phyloP scores from a whole-genome alignment of 2,329 filamentous ascomycete genomes.

The Monosporascus sp. region DNA sequence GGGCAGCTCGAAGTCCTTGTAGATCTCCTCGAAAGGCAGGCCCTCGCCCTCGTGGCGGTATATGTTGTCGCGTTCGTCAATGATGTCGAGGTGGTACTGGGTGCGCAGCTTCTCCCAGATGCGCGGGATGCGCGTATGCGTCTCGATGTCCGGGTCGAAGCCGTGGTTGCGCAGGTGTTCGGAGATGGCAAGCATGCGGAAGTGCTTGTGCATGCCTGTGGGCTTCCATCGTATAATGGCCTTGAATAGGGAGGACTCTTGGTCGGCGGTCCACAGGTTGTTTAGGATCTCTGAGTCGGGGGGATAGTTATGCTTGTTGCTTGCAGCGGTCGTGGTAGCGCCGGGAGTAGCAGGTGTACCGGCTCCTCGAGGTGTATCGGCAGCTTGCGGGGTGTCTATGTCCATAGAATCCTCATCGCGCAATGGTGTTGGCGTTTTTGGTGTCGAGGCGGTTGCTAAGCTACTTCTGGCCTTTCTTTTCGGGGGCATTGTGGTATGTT shows the following conservation, averaged over 20 bases:
- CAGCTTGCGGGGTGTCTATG: conserved; percentile 47
- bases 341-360: conserved; percentile 20
- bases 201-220: conserved; percentile 85
- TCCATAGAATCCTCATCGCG: conserved; percentile 58
- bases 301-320: conserved; percentile 39
- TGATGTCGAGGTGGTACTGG: conserved; percentile 78
- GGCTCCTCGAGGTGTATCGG: conserved; percentile 44
- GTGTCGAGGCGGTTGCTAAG: conserved; percentile 52
- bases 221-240: conserved; percentile 93
- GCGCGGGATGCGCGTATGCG: conserved; percentile 81
- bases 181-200: conserved; percentile 82
- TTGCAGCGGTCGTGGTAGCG: conserved; percentile 29
- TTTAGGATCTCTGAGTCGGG: conserved; percentile 37
- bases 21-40: conserved; percentile 51
- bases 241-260: conserved; percentile 88
- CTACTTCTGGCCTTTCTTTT: conserved; percentile 59
- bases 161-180: conserved; percentile 76
- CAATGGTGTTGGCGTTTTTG: conserved; percentile 36
- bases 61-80: conserved; percentile 76
- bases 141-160: conserved; percentile 61
- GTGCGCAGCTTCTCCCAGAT: conserved; percentile 86
- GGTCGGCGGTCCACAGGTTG: conserved; percentile 91
- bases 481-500: conserved; percentile 52
- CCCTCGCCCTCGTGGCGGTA: conserved; percentile 50
- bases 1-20: conserved; percentile 62